Conservation (phyloP, 345 rosid species). For the Firmiana major region DNA sequence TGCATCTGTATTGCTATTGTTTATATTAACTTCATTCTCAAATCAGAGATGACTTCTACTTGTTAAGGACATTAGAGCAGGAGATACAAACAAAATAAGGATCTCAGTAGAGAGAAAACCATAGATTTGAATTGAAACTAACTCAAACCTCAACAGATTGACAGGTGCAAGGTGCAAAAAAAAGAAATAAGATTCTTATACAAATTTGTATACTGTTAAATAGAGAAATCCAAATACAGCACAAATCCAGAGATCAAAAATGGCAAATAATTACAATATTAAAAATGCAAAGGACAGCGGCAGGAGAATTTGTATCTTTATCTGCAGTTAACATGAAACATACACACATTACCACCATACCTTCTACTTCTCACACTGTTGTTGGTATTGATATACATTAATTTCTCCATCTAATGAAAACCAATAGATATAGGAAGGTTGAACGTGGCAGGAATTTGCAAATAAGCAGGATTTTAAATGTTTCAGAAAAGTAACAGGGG, state of each 20-base stretch:
- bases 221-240: background rate
- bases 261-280: too few species aligned
- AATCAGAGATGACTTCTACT: background rate
- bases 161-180: slow-evolving; percentile 45
- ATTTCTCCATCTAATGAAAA: background rate
- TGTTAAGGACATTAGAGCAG: background rate
- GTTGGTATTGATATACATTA: background rate
- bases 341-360: background rate
- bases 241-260: background rate
- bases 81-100: background rate
- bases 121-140: background rate
- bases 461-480: background rate
- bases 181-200: background rate
- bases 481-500: background rate
- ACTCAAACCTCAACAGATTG: slow-evolving; percentile 77
- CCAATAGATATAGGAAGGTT: background rate
- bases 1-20: background rate
- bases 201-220: background rate
- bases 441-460: background rate
- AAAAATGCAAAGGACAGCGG: background rate
- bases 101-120: background rate
- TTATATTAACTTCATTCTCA: background rate
- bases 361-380: background rate
- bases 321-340: background rate
- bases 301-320: background rate